Percentiles rank a stretch among this genome's conserved stretches.
These are phyloP conservation scores for Herpetospermum pedunculosum DNA, from an alignment of 306 rosid species.

Conservation along the genomic window DNA sequence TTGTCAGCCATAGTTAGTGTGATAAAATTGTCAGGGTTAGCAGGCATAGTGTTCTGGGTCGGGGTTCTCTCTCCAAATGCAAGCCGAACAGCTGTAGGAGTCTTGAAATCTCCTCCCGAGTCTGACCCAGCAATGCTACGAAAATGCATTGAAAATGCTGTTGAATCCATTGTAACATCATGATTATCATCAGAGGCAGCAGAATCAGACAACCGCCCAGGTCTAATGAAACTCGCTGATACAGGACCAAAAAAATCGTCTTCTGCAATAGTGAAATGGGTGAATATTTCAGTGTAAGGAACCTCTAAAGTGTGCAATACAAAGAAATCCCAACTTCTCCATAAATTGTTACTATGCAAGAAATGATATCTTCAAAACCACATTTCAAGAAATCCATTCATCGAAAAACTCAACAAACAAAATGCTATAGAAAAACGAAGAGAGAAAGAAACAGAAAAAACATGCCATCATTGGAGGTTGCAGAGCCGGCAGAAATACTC, in stretches of 20 bases:
- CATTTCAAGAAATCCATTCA: not conserved
- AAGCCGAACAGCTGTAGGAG: conserved; percentile 42
- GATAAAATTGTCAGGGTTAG: conserved; percentile 51
- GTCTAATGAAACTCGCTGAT: conserved; percentile 63
- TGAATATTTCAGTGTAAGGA: not conserved
- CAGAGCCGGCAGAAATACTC: conserved; percentile 33
- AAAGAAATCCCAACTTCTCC: not conserved
- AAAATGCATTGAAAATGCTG: conserved; percentile 84
- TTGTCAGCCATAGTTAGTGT: conserved; percentile 40
- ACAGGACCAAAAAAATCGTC: conserved; percentile 78
- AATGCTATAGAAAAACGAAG: not conserved
- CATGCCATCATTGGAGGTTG: conserved; percentile 35
- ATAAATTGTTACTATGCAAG: not conserved
- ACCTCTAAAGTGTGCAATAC: not conserved
- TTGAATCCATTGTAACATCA: conserved; percentile 84
- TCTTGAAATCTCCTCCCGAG: conserved; percentile 52
- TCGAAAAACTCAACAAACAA: not conserved
- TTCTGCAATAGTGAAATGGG: conserved; percentile 25
- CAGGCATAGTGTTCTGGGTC: conserved; percentile 17
- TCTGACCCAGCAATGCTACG: conserved; percentile 79
- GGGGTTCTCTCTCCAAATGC: conserved; percentile 40
- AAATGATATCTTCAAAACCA: not conserved
- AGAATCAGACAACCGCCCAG: conserved; percentile 52
- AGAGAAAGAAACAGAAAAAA: not conserved
- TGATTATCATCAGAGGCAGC: conserved; percentile 47